Percentiles rank a stretch among this genome's conserved stretches.
phyloP scores from a whole-genome alignment of 1,139 yeast genomes.

The Scheffersomyces lignicola region DNA sequence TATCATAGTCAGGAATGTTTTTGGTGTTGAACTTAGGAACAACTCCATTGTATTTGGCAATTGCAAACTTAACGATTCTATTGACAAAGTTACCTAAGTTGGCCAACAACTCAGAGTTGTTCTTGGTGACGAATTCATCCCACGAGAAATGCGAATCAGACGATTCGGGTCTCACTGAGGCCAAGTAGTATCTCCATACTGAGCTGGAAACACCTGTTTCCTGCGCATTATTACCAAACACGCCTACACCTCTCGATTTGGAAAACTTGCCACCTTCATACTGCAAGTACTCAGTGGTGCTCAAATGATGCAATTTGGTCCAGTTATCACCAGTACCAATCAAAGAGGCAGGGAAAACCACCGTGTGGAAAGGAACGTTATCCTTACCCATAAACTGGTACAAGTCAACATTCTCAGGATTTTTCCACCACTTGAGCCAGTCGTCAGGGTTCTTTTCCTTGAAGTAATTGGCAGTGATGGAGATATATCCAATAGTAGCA shows the following conservation, averaged over 20 bases:
- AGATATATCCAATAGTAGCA: constrained; percentile 94
- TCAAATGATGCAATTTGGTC: constrained; percentile 89
- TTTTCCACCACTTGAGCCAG: constrained; percentile 86
- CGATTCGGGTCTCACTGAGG: constrained; percentile 91
- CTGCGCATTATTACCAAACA: constrained; percentile 95
- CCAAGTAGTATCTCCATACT: constrained; percentile 96
- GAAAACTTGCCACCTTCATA: constrained; percentile 98
- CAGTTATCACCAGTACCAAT: constrained; percentile 85
- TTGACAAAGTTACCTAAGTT: constrained; percentile 96
- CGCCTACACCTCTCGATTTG: constrained; percentile 95
- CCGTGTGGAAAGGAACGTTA: constrained; percentile 97
- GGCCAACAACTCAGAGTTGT: constrained; percentile 89
- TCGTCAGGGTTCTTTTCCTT: constrained; percentile 54
- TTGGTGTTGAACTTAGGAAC: constrained; percentile 61
- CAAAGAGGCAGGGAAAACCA: constrained; percentile 91
- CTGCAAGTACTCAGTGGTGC: constrained; percentile 94
- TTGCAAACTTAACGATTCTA: constrained; percentile 85
- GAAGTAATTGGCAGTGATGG: constrained; percentile 93
- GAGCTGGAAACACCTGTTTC: constrained; percentile 89
- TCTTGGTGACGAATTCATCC: constrained; percentile 92
- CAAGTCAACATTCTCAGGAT: constrained; percentile 78
- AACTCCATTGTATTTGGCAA: constrained; percentile 89
- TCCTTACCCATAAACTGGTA: constrained; percentile 99
- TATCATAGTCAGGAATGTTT: constrained; percentile 49
- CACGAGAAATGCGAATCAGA: constrained; percentile 97